A percentile compares a stretch with the other conserved stretches of the same genome.
phyloP scores from a whole-genome alignment of 768 basidiomycete genomes.

The Hemileccinum impolitum region DNA sequence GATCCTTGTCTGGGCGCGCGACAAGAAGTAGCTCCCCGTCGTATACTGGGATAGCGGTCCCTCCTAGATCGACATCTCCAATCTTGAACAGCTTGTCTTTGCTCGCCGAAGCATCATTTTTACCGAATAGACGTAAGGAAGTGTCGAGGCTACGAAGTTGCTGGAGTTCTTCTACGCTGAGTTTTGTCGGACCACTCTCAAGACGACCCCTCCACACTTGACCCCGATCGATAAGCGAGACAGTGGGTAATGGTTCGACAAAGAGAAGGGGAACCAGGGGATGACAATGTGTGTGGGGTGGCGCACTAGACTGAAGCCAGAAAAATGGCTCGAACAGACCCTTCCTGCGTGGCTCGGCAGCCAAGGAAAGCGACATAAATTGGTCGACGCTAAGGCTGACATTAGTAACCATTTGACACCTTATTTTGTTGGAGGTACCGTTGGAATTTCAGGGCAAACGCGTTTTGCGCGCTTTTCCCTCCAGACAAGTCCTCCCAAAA shows the following conservation, averaged over 20 bases:
- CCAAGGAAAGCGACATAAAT: slow-evolving; percentile 73
- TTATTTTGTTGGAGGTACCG: slow-evolving; percentile 41
- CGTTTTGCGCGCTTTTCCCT: slow-evolving; percentile 36
- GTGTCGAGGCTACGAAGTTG: slow-evolving; percentile 52
- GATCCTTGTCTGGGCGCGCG: slow-evolving; percentile 52
- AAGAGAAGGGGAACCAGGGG: slow-evolving; percentile 68
- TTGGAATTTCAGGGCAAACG: slow-evolving; percentile 54
- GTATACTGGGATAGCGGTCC: slow-evolving; percentile 70
- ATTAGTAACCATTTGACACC: not conserved
- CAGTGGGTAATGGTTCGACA: slow-evolving; percentile 65
- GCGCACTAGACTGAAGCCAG: slow-evolving; percentile 50
- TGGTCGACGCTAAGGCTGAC: slow-evolving; percentile 55
- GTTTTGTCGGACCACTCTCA: slow-evolving; percentile 52
- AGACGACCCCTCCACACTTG: slow-evolving; percentile 63
- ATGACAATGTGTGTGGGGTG: slow-evolving; percentile 38
- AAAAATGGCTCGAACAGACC: slow-evolving; percentile 76
- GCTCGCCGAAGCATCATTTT: slow-evolving; percentile 11
- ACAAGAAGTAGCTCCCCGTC: slow-evolving; percentile 72
- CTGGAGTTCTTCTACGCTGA: slow-evolving; percentile 56
- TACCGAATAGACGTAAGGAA: slow-evolving; percentile 34
- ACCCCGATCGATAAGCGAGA: slow-evolving; percentile 65
- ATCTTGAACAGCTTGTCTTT: slow-evolving; percentile 33
- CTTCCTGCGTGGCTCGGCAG: slow-evolving; percentile 70
- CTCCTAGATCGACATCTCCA: slow-evolving; percentile 49
- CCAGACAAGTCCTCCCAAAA: slow-evolving; percentile 55